A percentile compares a stretch with the other conserved stretches of the same genome.
These are phyloP conservation scores for Vickermania spadyakhi DNA, from an alignment of 208 protist genomes.

Conservation along the genomic window DNA sequence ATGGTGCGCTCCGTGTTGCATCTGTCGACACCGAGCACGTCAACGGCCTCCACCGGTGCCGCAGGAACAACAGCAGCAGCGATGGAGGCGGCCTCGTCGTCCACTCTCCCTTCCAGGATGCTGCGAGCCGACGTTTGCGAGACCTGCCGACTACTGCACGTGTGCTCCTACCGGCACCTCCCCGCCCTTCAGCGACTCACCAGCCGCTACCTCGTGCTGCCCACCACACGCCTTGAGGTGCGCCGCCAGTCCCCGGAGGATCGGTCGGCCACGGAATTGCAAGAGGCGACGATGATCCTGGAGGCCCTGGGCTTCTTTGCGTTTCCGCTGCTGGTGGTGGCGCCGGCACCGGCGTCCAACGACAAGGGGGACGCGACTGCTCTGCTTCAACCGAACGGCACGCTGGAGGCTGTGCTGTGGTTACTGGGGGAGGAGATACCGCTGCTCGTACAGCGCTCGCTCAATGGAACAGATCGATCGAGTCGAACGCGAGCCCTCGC, in stretches of 20 bases:
- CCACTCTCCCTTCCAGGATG: constrained; percentile 15
- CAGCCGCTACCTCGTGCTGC: constrained; percentile 10
- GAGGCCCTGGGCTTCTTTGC: neutral
- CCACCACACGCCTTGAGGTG: neutral
- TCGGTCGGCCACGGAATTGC: neutral
- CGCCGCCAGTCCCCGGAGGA: neutral
- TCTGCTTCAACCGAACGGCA: too few species aligned
- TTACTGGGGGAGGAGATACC: neutral
- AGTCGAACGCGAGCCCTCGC: neutral
- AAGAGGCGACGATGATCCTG: neutral
- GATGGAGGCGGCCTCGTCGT: neutral
- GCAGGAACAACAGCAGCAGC: too few species aligned
- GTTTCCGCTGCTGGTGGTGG: neutral
- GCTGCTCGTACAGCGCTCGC: neutral
- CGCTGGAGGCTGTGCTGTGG: neutral
- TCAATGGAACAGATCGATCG: neutral
- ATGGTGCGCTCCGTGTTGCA: constrained; percentile 22
- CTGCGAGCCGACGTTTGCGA: constrained; percentile 20
- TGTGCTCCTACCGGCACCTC: constrained; percentile 42
- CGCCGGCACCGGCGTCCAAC: neutral
- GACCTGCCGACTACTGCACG: constrained; percentile 31
- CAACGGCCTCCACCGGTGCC: neutral
- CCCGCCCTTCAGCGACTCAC: constrained; percentile 30
- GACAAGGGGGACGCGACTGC: neutral
- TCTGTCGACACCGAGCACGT: constrained; percentile 7